These are phyloP conservation scores for Populus hybrid DNA, from an alignment of 441 rosid species.

Conservation along the genomic window DNA sequence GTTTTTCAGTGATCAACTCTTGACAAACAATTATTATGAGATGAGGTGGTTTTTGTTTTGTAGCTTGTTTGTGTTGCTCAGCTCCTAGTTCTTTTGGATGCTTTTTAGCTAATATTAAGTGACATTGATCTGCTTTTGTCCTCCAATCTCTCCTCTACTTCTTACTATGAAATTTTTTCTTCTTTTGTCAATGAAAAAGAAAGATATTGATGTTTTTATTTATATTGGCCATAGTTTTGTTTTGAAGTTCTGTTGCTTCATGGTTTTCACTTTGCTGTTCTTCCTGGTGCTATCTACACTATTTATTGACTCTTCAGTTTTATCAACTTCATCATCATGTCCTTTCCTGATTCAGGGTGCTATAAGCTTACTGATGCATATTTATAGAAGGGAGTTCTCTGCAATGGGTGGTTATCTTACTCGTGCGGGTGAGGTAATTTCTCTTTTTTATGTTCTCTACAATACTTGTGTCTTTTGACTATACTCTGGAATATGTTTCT, in stretches of 20 bases:
- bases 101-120: not conserved
- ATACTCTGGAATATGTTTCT: not conserved
- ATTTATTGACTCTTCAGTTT: not conserved
- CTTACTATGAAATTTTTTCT: not conserved
- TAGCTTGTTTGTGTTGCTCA: not conserved
- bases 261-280: not conserved
- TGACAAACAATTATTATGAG: not conserved
- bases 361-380: constrained; percentile 84
- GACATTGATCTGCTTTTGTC: not conserved
- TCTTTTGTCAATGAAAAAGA: not conserved
- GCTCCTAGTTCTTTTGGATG: not conserved
- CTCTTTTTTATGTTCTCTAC: constrained; percentile 2
- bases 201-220: not conserved
- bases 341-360: constrained; percentile 68
- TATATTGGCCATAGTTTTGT: constrained; percentile 1
- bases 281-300: not conserved
- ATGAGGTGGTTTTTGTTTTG: not conserved
- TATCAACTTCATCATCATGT: not conserved
- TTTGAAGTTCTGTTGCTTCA: not conserved
- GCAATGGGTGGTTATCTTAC: constrained; percentile 97
- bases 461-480: not conserved
- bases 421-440: constrained; percentile 96
- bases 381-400: constrained; percentile 83
- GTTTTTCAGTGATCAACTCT: not conserved
- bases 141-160: not conserved